Conservation (phyloP, 2,329 filamentous ascomycete species). For the Diaporthe sp. region DNA sequence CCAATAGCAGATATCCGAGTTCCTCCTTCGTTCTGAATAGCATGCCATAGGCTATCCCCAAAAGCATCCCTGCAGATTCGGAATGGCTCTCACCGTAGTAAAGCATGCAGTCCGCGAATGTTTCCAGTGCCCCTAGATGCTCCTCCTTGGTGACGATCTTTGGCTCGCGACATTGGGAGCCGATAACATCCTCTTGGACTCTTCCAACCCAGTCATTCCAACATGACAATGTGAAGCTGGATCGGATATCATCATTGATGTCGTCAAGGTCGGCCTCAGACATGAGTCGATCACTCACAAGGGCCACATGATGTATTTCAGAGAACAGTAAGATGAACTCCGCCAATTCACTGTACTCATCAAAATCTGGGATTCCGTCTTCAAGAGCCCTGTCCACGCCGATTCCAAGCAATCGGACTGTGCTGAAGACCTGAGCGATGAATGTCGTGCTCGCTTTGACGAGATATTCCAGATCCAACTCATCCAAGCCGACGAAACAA, state of each 20-base stretch:
- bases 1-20: not conserved
- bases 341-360: fast-evolving
- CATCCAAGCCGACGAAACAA: not conserved
- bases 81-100: fast-evolving
- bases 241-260: not conserved
- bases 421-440: not conserved
- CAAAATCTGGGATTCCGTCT: fast-evolving
- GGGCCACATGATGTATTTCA: not conserved
- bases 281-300: conserved; percentile 2
- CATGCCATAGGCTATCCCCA: not conserved
- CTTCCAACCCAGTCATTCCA: conserved; percentile 1
- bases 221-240: not conserved
- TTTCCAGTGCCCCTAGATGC: not conserved
- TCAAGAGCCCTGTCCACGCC: fast-evolving
- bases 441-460: fast-evolving
- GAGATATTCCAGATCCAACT: fast-evolving
- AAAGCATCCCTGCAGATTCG: not conserved
- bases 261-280: not conserved
- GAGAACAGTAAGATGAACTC: not conserved
- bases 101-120: not conserved
- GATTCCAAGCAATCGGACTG: not conserved
- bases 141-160: not conserved
- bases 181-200: not conserved
- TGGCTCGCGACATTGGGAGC: not conserved
- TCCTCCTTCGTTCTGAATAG: not conserved